Evolutionary conservation across 176 grass and related monocot genomes (phyloP), one percentile per base, ranked within the genome.

Genomic region (Guadua angustifolia): DNA sequence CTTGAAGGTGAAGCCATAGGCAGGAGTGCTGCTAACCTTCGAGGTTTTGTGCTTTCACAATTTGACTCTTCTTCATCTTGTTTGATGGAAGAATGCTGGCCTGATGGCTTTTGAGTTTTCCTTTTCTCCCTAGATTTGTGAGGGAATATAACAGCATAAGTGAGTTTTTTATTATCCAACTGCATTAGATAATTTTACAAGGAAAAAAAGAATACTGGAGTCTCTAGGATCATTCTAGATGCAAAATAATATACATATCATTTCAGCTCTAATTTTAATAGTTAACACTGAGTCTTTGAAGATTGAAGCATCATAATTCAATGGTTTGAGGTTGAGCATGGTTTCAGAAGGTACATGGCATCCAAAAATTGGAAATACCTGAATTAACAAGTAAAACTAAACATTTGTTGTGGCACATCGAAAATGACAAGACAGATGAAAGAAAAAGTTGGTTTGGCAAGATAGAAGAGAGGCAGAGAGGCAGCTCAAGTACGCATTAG

Each of bases 1-100:
- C 74, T 92, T 92, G 83, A 92, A 92, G 70, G 86, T 86, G 61
- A 92, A 92, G 17, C 83, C 86, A 13, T 92, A 92, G 22, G 90
- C 75, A 73, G 90, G 90, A 79, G 78, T 79, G 36, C 67, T 67
- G 18, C 73, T 79, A 73, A 40, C 42, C 65, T 82, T 83, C 33
- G 67, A 79, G 79, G 67, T 61, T 84, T 91, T 64, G 85, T 53
- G 69, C 74, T 91, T 68, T 85, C 86, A 77, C 57, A 71, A 68
- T 76, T 78, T 68, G 50, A 66, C 43, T 90, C 84, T 63, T 81
- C 82, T 24, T 90, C 88, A 60, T 90, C 88, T 79, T 47, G 52
- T 78, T 73, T 83, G 74, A 67, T 32, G n/a, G 84, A 83, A 79
- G 79, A 74, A 66, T 60, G 79, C 42, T 92, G 86, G 26, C 26